Evolutionary conservation across 495 filamentous ascomycete genomes (phyloP), one percentile per base, ranked within the genome.

Genomic region (Penicillium argentinense): DNA sequence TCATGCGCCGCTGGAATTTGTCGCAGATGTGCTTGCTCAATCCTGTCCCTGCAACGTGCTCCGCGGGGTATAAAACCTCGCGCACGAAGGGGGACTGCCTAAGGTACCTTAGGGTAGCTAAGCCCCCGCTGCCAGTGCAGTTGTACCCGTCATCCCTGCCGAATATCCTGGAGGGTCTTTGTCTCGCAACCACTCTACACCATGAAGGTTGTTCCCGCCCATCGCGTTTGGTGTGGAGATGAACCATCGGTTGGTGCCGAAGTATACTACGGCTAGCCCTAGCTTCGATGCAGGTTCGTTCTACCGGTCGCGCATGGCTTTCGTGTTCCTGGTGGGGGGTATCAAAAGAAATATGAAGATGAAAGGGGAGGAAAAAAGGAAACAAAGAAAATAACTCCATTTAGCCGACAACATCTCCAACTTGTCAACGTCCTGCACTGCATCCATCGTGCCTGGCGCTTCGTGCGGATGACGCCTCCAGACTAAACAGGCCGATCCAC

Each of bases 181-280:
- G 7, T 33, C 17, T 33, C 8, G 30, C 9, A 12, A 7, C 13
- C 7, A 16, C 13, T 33, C 17, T 12, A 33, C 18, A 36, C 42
- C 45, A 48, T 39, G 44, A 57, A 57, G 49, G 54, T 53, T 57
- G 28, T 33, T 49, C 45, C 45, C 54, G 54, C 36, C 28, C 39
- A 47, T 21, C 29, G 28, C 34, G 42, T 45, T 47, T 12, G 17
- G 27, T 34, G 48, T 47, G 48, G 48, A 33, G 49, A 41, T 36
- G 54, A 52, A 52, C 45, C 45, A 52, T 28, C 48, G 54, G 49
- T 37, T 52, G 28, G 18, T 47, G 33, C 53, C 50, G 50, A 53
- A 42, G 23, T 44, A 40, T 48, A 48, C n/a, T 25, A 3, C 11
- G 11, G n/a, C n/a, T 34, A 19, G 16, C 1, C n/a, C 5, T 11